Percentiles rank a stretch among this genome's conserved stretches.
Conservation (phyloP, 805 yeast species). For the Candida glaebosa region DNA sequence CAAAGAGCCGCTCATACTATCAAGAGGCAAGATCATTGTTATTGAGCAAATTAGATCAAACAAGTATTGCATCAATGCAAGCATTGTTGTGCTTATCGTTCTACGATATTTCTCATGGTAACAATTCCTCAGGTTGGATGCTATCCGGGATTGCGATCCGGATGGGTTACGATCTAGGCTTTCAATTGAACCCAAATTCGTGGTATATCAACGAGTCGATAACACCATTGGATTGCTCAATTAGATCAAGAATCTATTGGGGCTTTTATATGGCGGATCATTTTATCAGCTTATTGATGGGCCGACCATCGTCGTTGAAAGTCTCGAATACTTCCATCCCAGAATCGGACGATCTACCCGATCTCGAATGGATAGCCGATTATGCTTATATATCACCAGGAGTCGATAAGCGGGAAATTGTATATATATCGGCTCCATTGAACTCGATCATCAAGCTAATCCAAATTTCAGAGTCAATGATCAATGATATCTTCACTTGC, state of each 20-base stretch:
- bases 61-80: constrained; percentile 54
- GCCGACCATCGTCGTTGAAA: constrained; percentile 55
- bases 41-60: constrained; percentile 39
- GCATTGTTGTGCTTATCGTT: constrained; percentile 54
- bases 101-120: constrained; percentile 59
- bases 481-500: constrained; percentile 42
- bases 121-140: constrained; percentile 61
- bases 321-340: constrained; percentile 58
- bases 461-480: constrained; percentile 42
- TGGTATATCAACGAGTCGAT: constrained; percentile 45
- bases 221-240: constrained; percentile 48
- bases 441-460: constrained; percentile 40
- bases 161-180: constrained; percentile 64
- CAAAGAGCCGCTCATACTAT: constrained; percentile 44
- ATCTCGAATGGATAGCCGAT: constrained; percentile 58
- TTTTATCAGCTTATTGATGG: constrained; percentile 55
- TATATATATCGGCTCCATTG: constrained; percentile 43
- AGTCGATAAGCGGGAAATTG: constrained; percentile 13
- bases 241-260: constrained; percentile 62
- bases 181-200: constrained; percentile 57
- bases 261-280: constrained; percentile 65
- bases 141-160: constrained; percentile 59
- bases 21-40: constrained; percentile 43
- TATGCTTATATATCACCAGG: constrained; percentile 35
- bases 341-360: constrained; percentile 57